phyloP scores from a whole-genome alignment of 2,329 filamentous ascomycete species.

The Nectriaceae sp. region DNA sequence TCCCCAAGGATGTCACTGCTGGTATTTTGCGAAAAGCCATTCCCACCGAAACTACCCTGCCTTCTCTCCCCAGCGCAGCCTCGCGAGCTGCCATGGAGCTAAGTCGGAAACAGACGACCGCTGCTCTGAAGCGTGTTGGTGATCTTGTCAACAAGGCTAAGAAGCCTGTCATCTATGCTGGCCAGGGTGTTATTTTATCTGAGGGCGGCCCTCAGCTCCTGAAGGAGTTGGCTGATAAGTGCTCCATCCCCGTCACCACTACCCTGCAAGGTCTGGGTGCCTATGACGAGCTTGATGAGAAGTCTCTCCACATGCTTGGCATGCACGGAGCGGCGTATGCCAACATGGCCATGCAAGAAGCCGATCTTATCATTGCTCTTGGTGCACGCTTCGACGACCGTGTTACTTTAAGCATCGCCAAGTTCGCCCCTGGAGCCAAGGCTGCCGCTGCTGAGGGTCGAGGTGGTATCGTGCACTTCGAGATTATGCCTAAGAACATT shows the following conservation, averaged over 20 bases:
- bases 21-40: slow-evolving; percentile 82
- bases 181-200: slow-evolving; percentile 81
- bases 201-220: slow-evolving; percentile 79
- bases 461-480: slow-evolving; percentile 95
- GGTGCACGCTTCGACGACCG: slow-evolving; percentile 96
- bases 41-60: slow-evolving; percentile 72
- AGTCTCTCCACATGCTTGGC: slow-evolving; percentile 96
- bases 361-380: slow-evolving; percentile 92
- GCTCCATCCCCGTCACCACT: slow-evolving; percentile 90
- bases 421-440: slow-evolving; percentile 88
- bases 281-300: slow-evolving; percentile 90
- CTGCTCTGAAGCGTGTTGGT: slow-evolving; percentile 70
- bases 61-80: slow-evolving; percentile 82
- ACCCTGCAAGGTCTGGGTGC: slow-evolving; percentile 92
- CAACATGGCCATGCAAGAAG: slow-evolving; percentile 97
- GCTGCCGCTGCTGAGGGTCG: slow-evolving; percentile 80
- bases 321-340: slow-evolving; percentile 98
- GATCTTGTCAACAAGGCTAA: slow-evolving; percentile 83
- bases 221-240: slow-evolving; percentile 86
- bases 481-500: slow-evolving; percentile 99
- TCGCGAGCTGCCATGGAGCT: slow-evolving; percentile 77
- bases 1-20: slow-evolving; percentile 95
- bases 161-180: slow-evolving; percentile 94
- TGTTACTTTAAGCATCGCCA: slow-evolving; percentile 78
- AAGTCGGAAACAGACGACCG: slow-evolving; percentile 70